Evolutionary conservation across 1,284 basidiomycete genomes (phyloP).

Genomic region (Ganoderma resinaceum): DNA sequence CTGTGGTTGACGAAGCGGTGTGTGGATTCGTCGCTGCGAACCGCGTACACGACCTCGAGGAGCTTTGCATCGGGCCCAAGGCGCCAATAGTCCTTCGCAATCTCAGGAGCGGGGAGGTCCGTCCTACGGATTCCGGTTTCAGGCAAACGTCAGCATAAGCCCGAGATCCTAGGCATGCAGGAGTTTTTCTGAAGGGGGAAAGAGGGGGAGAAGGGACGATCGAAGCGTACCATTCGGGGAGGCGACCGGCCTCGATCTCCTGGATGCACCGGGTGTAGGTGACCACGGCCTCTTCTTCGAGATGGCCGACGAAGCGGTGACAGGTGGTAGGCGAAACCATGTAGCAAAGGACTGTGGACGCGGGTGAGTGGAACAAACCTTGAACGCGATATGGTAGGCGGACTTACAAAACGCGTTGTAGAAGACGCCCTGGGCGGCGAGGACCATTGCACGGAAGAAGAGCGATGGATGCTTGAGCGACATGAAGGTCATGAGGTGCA

Average conservation of each 20-base stretch:
- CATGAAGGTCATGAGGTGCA: constrained; percentile 96
- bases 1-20: constrained; percentile 95
- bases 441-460: constrained; percentile 81
- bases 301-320: constrained; percentile 94
- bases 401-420: constrained; percentile 87
- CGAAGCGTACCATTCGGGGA: constrained; percentile 80
- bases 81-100: constrained; percentile 96
- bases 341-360: constrained; percentile 75
- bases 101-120: constrained; percentile 79
- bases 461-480: constrained; percentile 80
- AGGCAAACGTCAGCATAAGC: background rate
- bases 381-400: background rate
- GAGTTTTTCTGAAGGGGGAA: constrained; percentile 1
- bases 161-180: too few species aligned
- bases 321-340: constrained; percentile 83
- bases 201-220: background rate
- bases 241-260: constrained; percentile 84
- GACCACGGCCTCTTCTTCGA: constrained; percentile 94
- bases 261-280: constrained; percentile 86
- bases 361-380: background rate
- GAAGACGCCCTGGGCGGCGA: constrained; percentile 91
- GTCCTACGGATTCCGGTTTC: constrained; percentile 45
- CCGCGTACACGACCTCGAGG: constrained; percentile 89
- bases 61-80: constrained; percentile 77
- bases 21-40: constrained; percentile 92